Conservation (phyloP, 163 green algal genomes). For the Smithsoniella earleae region DNA sequence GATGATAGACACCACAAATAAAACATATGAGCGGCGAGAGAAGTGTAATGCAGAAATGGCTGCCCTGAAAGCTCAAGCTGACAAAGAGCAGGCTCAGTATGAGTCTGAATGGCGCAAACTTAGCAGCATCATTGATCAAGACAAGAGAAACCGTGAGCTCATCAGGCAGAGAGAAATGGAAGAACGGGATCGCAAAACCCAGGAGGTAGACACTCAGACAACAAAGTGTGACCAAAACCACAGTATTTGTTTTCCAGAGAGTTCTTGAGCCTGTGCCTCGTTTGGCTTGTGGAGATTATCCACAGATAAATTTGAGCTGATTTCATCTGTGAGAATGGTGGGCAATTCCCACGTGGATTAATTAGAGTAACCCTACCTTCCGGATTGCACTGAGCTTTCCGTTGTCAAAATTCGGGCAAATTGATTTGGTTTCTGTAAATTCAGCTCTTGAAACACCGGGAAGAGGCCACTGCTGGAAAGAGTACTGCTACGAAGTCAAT, state of each 20-base stretch:
- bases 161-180: slow-evolving; percentile 45
- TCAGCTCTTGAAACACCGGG: slow-evolving; percentile 13
- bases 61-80: slow-evolving; percentile 59
- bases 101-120: slow-evolving; percentile 81
- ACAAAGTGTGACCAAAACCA: no score
- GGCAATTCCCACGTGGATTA: no score
- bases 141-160: slow-evolving; percentile 42
- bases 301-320: no score
- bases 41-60: slow-evolving; percentile 67
- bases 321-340: no score
- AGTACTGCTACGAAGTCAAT: slow-evolving; percentile 8
- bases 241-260: no score
- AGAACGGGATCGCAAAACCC: slow-evolving; percentile 58
- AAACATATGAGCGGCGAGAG: slow-evolving; percentile 58
- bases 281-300: no score
- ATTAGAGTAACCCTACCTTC: no score
- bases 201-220: slow-evolving; percentile 52
- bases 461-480: background rate
- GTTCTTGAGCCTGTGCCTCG: no score
- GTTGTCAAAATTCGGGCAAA: no score
- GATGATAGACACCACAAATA: slow-evolving; percentile 59
- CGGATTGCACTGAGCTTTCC: no score
- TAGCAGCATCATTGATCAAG: slow-evolving; percentile 69
- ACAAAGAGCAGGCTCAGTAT: slow-evolving; percentile 67
- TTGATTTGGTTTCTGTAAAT: no score